Percentiles rank a stretch among this genome's conserved stretches.
These are phyloP conservation scores for Mesostigma viride DNA, from an alignment of 139 green algal genomes.

Conservation along the genomic window DNA sequence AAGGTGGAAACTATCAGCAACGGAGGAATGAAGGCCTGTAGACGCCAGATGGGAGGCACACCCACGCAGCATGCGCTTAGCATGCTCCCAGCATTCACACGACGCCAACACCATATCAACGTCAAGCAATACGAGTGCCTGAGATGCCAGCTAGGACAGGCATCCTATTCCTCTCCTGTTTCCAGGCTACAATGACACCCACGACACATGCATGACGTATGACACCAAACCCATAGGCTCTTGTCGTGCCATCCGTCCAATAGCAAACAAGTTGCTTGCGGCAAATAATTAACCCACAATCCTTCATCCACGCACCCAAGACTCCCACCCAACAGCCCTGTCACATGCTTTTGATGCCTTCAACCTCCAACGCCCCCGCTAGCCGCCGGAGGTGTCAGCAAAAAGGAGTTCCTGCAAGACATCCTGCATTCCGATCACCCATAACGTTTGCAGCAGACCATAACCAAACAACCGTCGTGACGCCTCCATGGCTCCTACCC, in stretches of 20 bases:
- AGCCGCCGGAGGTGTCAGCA: no score
- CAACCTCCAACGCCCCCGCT: no score
- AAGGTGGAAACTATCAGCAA: no score
- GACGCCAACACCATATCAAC: background rate
- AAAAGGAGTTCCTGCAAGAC: no score
- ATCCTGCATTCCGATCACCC: background rate
- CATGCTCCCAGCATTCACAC: no score
- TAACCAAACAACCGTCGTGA: no score
- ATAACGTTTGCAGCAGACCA: background rate
- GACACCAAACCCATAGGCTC: background rate
- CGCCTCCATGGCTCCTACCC: no score
- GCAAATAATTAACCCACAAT: background rate
- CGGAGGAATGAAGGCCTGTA: constrained; percentile 1
- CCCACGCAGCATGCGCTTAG: no score
- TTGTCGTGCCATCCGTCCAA: background rate
- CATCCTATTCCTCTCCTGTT: background rate
- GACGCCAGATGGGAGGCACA: no score
- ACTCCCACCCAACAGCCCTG: background rate
- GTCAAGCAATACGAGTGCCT: background rate
- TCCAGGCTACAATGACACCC: no score
- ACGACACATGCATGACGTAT: no score
- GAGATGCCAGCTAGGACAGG: background rate
- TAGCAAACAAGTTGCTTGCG: background rate
- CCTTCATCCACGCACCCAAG: background rate
- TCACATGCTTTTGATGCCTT: no score